These are phyloP conservation scores for Penicillium sp. DNA, from an alignment of 2,329 filamentous ascomycete species.

Conservation along the genomic window DNA sequence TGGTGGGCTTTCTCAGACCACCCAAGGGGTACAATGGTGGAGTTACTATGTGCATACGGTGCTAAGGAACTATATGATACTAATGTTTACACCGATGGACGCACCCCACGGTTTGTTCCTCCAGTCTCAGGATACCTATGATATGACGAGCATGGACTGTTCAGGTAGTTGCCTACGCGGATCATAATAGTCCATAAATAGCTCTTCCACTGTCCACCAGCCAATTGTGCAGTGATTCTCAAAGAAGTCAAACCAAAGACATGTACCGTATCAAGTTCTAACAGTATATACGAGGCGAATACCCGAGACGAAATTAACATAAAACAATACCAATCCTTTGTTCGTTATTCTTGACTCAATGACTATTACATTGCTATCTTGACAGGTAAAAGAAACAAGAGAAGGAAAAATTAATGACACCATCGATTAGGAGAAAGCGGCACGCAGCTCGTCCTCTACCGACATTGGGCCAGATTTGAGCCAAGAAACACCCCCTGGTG, in stretches of 20 bases:
- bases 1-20: background rate
- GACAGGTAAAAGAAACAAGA: constrained; percentile 15
- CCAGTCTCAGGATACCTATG: background rate
- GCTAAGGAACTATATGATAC: background rate
- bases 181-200: background rate
- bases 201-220: background rate
- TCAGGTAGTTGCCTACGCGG: background rate
- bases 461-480: constrained; percentile 3
- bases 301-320: background rate
- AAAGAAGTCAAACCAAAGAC: background rate
- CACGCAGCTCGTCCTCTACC: constrained; percentile 3
- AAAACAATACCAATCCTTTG: constrained; percentile 14
- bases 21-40: background rate
- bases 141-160: background rate
- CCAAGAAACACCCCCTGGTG: constrained; percentile 4
- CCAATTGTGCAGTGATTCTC: background rate
- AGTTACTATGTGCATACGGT: background rate
- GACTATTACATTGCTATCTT: constrained; percentile 23
- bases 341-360: constrained; percentile 24
- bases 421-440: constrained; percentile 7
- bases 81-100: no score
- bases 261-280: background rate
- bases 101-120: background rate
- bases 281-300: background rate
- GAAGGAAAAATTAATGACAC: constrained; percentile 13